These are phyloP conservation scores for Coriolopsis trogii DNA, from an alignment of 1,284 basidiomycete species.

Conservation along the genomic window DNA sequence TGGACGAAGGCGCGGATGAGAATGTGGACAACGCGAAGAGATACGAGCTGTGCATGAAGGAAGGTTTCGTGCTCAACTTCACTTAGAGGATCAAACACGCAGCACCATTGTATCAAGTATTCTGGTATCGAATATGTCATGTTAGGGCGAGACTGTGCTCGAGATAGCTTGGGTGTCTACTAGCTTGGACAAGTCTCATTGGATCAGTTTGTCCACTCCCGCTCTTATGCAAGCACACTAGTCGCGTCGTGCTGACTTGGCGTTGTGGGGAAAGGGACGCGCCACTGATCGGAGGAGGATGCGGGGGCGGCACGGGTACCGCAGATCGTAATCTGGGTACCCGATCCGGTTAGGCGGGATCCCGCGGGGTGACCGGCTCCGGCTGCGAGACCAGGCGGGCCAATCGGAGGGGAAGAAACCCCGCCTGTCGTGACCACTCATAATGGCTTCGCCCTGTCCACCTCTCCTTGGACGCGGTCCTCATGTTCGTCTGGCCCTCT, in stretches of 20 bases:
- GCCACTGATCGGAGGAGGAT: slow-evolving; percentile 5
- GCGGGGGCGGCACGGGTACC: slow-evolving; percentile 7
- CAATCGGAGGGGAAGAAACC: slow-evolving; percentile 10
- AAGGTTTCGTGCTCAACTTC: slow-evolving; percentile 1
- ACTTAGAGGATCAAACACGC: too few species aligned
- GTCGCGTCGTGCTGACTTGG: too few species aligned
- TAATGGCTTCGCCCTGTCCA: slow-evolving; percentile 4
- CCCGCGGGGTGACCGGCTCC: slow-evolving; percentile 15
- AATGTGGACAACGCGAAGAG: neutral
- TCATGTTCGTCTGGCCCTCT: slow-evolving; percentile 18
- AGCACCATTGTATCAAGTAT: too few species aligned
- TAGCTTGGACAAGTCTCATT: too few species aligned
- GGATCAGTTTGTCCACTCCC: too few species aligned
- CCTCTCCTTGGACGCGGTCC: slow-evolving; percentile 14
- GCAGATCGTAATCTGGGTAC: slow-evolving; percentile 23
- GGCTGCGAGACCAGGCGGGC: slow-evolving; percentile 13
- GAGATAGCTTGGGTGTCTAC: too few species aligned
- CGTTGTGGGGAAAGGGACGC: neutral
- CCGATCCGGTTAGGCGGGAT: slow-evolving; percentile 6
- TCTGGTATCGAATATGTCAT: too few species aligned
- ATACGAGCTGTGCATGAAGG: neutral
- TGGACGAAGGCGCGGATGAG: too few species aligned
- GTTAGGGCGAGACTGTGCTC: too few species aligned
- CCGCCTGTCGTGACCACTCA: neutral
- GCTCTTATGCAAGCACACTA: too few species aligned